These are phyloP conservation scores for Leccinum truebloodii DNA, from an alignment of 768 basidiomycete genomes.

Conservation along the genomic window DNA sequence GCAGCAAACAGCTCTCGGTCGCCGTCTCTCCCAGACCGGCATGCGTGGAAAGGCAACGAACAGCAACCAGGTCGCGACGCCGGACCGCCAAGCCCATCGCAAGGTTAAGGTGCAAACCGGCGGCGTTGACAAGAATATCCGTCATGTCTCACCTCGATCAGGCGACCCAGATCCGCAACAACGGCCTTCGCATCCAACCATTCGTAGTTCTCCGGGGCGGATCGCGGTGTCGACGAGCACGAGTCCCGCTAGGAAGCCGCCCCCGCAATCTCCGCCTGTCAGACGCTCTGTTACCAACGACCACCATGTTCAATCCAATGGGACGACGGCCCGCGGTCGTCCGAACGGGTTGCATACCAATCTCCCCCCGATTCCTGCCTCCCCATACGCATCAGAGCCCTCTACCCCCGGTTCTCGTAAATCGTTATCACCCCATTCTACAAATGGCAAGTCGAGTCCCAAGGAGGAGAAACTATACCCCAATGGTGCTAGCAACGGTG, in stretches of 20 bases:
- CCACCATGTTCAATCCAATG: constrained; percentile 28
- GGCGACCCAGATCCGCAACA: constrained; percentile 25
- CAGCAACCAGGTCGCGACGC: constrained; percentile 16
- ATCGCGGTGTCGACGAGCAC: constrained; percentile 24
- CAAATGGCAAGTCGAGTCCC: constrained; percentile 35
- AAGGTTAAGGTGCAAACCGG: constrained; percentile 40
- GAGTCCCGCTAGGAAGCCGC: constrained; percentile 29
- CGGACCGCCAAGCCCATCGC: constrained; percentile 37
- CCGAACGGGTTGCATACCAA: constrained; percentile 37
- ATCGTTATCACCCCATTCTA: constrained; percentile 36
- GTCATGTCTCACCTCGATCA: constrained; percentile 33
- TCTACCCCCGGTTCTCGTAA: constrained; percentile 58
- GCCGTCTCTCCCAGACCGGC: constrained; percentile 63
- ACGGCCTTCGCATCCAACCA: constrained; percentile 36
- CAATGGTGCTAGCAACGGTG: constrained; percentile 28
- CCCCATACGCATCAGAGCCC: constrained; percentile 63
- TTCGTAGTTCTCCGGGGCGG: constrained; percentile 35
- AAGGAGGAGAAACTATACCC: constrained; percentile 36
- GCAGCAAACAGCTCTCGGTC: constrained; percentile 72
- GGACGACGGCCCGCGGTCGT: constrained; percentile 31
- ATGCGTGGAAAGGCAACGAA: constrained; percentile 25
- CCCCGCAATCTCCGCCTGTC: constrained; percentile 25
- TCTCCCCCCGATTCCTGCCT: constrained; percentile 67
- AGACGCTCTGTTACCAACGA: constrained; percentile 37
- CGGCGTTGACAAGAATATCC: constrained; percentile 34